phyloP scores from a whole-genome alignment of 2,329 filamentous ascomycete species.

The Cladosporium sp. region DNA sequence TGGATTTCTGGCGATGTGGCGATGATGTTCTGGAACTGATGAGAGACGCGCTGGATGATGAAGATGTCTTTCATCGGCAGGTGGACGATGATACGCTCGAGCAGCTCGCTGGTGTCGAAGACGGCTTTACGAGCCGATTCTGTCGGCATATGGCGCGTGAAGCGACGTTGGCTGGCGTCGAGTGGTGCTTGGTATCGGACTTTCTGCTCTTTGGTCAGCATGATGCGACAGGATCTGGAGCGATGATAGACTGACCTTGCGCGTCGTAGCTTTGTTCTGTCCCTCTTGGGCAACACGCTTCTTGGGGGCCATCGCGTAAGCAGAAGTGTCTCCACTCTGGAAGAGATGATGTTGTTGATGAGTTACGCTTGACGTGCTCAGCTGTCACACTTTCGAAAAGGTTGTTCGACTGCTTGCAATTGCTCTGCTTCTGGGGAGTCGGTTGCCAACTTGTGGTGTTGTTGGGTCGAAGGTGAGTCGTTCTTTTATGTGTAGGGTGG shows the following conservation, averaged over 20 bases:
- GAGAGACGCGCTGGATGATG: constrained; percentile 3
- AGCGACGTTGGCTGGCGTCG: neutral
- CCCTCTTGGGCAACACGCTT: neutral
- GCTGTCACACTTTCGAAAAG: too few species aligned
- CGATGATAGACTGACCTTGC: neutral
- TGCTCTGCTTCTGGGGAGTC: too few species aligned
- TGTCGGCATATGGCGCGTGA: neutral
- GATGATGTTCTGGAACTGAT: neutral
- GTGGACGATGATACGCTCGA: constrained; percentile 8
- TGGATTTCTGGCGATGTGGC: neutral
- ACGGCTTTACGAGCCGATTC: neutral
- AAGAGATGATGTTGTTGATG: too few species aligned
- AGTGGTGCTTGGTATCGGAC: neutral
- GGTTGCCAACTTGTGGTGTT: too few species aligned
- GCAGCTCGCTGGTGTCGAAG: constrained; percentile 9
- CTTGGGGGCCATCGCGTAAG: neutral
- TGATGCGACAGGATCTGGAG: too few species aligned
- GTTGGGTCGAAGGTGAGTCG: too few species aligned
- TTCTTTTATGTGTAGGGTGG: too few species aligned
- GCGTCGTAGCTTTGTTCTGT: neutral
- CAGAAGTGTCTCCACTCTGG: too few species aligned
- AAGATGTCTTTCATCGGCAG: constrained; percentile 9
- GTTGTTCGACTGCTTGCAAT: too few species aligned
- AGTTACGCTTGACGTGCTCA: too few species aligned
- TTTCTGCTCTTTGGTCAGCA: neutral